Base-by-base conservation (phyloP, 768 basidiomycete genomes). In the Fomitopsis serialis region DNA sequence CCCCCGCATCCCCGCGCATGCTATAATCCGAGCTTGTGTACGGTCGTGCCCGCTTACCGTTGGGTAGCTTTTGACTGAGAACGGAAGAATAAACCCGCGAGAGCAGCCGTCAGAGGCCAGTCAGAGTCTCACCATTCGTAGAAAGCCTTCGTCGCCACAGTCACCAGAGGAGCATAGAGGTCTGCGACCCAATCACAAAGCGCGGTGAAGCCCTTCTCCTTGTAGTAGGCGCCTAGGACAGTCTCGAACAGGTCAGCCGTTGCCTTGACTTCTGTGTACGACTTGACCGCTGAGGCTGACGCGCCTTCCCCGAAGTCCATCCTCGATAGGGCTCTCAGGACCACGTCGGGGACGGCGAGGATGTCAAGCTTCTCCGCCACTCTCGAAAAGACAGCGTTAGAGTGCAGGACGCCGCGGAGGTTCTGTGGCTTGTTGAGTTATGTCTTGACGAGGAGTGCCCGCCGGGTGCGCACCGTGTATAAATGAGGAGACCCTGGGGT, bases 161-260 rank as follows among this genome's bases (percentile, higher is more conserved):
- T 50, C 27, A 78, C 65, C 32, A 78, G 61, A 3, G 72, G 76
- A 0, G 54, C 53, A 50, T 73, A 78, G 44, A 72, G 65, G 23
- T 69, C 66, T 50, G 63, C 61, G 2, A 74, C 66, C 74, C 76
- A 78, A 2, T 61, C 42, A 42, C 64, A 67, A 34, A 77, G 69
- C 34, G 65, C 67, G 35, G 66, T 58, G 29, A 70, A 66, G 3
- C 77, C 75, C 36, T 61, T 54, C 52, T 78, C 73, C 48, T 68
- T 52, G 58, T 73, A 72, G 53, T 72, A 74, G 5, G 70, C 71
- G n/a, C 70, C 77, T 1, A 78, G 70, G 21, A 77, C 69, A 12
- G 74, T 71, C 58, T 78, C 77, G 58, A 77, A 75, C 9, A 75
- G 68, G 56, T 78, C 78, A 15, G 74, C 78, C 6, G 65, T 73